These are phyloP conservation scores for Rhodotorula paludigena DNA, from an alignment of 768 basidiomycete species.

Conservation along the genomic window DNA sequence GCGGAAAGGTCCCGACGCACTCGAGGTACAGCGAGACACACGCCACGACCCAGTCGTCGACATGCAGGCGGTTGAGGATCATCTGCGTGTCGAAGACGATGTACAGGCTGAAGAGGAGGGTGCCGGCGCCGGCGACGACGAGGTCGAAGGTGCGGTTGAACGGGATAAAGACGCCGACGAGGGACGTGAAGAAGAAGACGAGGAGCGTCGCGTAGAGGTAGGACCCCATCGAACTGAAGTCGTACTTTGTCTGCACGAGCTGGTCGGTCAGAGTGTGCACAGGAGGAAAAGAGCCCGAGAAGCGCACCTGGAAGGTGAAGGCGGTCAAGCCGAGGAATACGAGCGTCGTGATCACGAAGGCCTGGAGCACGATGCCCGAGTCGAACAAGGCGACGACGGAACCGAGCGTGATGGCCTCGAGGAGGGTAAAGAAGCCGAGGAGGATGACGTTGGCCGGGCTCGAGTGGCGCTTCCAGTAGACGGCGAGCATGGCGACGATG, in stretches of 20 bases:
- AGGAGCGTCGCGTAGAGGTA: conserved; percentile 71
- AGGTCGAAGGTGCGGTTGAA: conserved; percentile 77
- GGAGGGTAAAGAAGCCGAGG: conserved; percentile 75
- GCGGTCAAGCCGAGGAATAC: conserved; percentile 89
- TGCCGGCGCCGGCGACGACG: conserved; percentile 44
- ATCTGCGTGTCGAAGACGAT: conserved; percentile 51
- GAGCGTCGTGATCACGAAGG: conserved; percentile 82
- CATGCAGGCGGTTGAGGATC: conserved; percentile 80
- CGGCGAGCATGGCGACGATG: conserved; percentile 68
- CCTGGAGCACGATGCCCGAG: conserved; percentile 67
- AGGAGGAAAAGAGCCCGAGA: not conserved
- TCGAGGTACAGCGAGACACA: conserved; percentile 92
- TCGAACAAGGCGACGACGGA: conserved; percentile 71
- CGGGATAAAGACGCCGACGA: conserved; percentile 80
- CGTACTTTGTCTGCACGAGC: conserved; percentile 56
- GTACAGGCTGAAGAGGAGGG: conserved; percentile 29
- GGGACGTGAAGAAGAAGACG: conserved; percentile 26
- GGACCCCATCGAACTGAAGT: conserved; percentile 86
- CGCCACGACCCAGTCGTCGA: conserved; percentile 90
- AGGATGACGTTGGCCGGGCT: conserved; percentile 82
- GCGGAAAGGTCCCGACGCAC: conserved; percentile 51
- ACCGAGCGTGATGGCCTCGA: conserved; percentile 90
- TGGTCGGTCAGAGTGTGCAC: conserved; percentile 45
- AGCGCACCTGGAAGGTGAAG: conserved; percentile 79
- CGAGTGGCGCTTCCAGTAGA: conserved; percentile 89